Base-by-base conservation (phyloP, 257 asterid genomes). In the Voacanga thouarsii region DNA sequence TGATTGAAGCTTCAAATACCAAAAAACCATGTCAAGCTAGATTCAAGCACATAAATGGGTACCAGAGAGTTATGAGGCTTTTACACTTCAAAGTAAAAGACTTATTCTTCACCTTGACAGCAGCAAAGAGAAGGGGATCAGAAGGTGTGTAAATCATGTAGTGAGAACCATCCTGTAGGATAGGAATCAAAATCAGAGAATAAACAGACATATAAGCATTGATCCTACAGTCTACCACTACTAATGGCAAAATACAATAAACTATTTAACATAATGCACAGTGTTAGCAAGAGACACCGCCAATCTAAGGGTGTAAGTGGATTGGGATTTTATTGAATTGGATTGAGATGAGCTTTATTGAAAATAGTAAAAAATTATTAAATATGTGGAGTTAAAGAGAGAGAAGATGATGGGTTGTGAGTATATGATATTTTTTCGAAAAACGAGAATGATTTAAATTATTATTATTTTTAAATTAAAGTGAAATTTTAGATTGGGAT, bases 101-200 rank as follows among this genome's bases (percentile, higher is more conserved):
- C 23, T 1, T 23, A 45, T 26, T 66, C 51, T 75, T 84, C 80
- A 95, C 99, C 99, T 89, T 93, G 82, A 87, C 90, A 30, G 96
- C 96, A 57, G 92, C 98, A 84, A 96, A 96, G 63, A 96, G 89
- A 79, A 96, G 99, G 70, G 99, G 99, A 79, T 96, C 98, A 3
- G 99, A 88, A 79, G 99, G 99, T 49, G 99, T 96, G 83, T 93
- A 96, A 80, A 96, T 89, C 97, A 92, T 96, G 84, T 93, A 96
- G 88, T 96, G 99, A 5, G 98, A 88, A 86, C 98, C 97, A 84
- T 93, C 99, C 99, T 96, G 90, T 87, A 86, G 74, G 44, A 79
- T 43, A 70, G 84, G 75, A 71, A 75, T 45, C 65, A 74, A 59
- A 81, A 84, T 77, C 49, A 87, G 53, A 78, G 50, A 75, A 78